Evolutionary conservation across 129 eudicot genomes (phyloP), one percentile per base, ranked within the genome.

Genomic region (Cynara cardunculus): DNA sequence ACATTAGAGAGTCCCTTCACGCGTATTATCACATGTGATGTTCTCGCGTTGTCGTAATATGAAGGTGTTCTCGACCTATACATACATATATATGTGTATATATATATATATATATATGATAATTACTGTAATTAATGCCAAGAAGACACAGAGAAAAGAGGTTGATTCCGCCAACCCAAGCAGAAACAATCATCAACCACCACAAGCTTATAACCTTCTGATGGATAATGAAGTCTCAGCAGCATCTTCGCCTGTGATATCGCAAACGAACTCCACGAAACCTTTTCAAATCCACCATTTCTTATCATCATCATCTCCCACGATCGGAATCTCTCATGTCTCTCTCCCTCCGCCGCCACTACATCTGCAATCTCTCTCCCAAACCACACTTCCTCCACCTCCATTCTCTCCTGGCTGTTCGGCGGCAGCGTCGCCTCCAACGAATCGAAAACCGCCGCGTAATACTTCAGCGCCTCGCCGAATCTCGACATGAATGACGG

Each of bases 401-500:
- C 87, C 25, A 85, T 26, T 80, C 98, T 82, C 83, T 94, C 96
- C 10, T 83, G 46, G 84, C 94, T 92, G 21, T 72, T 83, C 1
- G 98, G 97, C 30, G 98, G 98, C 21, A 92, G 68, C 0, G 97
- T 94, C 2, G 98, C 98, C 31, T 94, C 98, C 3, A 94, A 70
- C 2, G 98, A 92, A 8, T 94, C 96, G 31, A 94, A 91, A 11
- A 94, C 81, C 25, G 97, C 94, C 0, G 89, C 84, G 72, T 94
- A 94, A 35, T 94, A 89, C 18, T 79, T 87, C 35, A 93, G 11
- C 1, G 96, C 90, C 78, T 86, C 97, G 2, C 62, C 59, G 30
- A 92, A 87, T 27, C 97, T 66, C 37, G 84, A 85, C 8, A 88
- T 11, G 25, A 92, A 92, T 1, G 84, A 28, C 0, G 94, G 94